Evolutionary conservation across 2,329 filamentous ascomycete species (phyloP).

Genomic region (Pseudocercospora cruenta): DNA sequence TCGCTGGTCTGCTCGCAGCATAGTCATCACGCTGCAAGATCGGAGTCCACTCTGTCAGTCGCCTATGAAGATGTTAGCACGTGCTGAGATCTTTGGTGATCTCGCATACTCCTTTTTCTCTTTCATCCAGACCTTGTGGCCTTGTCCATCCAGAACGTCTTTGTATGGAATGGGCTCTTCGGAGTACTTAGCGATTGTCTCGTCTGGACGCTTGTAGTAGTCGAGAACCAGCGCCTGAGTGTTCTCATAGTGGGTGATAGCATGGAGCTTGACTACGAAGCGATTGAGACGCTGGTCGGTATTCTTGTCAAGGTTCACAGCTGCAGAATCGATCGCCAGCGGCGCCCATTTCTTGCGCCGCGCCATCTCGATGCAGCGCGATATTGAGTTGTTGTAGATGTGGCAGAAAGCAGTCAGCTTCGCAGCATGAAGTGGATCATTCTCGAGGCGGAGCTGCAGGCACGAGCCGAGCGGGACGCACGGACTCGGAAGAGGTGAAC

Average conservation of each 20-base stretch:
- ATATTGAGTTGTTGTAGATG: too few species aligned
- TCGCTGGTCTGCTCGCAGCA: background rate
- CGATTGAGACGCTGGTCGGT: background rate
- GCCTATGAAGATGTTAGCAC: background rate
- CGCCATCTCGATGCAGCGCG: background rate
- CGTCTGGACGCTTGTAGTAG: too few species aligned
- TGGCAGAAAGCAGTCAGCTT: too few species aligned
- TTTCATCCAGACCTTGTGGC: background rate
- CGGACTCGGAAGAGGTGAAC: too few species aligned
- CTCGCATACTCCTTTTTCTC: background rate
- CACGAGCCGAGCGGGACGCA: too few species aligned
- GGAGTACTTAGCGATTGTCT: background rate
- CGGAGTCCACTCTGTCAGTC: background rate
- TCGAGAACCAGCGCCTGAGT: background rate
- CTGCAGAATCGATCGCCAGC: background rate
- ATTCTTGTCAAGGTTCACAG: background rate
- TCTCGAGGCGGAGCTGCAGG: too few species aligned
- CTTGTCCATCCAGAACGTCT: background rate
- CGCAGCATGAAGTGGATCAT: too few species aligned
- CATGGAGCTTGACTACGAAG: background rate
- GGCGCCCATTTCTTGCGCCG: background rate
- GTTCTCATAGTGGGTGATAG: background rate
- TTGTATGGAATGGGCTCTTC: background rate
- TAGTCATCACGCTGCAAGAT: conserved; percentile 11
- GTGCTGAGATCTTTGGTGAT: background rate